Base-by-base conservation (phyloP, 495 filamentous ascomycete species). In the Penicillium ochrochloron region DNA sequence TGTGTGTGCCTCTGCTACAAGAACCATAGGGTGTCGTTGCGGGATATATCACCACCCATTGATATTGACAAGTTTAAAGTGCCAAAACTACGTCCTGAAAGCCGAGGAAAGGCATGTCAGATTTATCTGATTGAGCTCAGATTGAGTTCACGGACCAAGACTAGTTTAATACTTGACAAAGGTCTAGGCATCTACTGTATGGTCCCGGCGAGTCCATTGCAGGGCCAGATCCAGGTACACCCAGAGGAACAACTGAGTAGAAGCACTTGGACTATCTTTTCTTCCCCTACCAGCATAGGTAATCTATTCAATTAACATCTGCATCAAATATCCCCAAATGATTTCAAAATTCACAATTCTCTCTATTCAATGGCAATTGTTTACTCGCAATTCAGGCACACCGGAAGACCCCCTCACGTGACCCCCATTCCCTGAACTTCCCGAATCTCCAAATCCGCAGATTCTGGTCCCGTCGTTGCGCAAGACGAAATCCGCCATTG, bases 381-480 rank as follows among this genome's bases (percentile, higher is more conserved):
- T 54, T 54, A 59, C 64, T 29, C 10, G 12, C 25, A 35, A 29
- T 46, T 1, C 60, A 64, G 48, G 42, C 15, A 58, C 56, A 6
- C 15, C 25, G 56, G 39, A 33, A 29, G 19, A 19, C 10, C 39
- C 19, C 4, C 33, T 69, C 69, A 72, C 71, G 69, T 74, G 71
- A 74, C 59, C 64, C 2, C 25, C 21, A 31, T 77, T 78, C 73
- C 78, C 78, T 79, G 76, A 81, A 78, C 70, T 77, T 81, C 74
- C 78, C 76, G 76, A 80, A 64, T 66, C 57, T 74, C 70, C 73
- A 77, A 76, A 76, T 75, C 76, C 76, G 68, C 78, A 76, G 72
- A 77, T 74, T 81, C 74, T 78, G 69, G 69, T 75, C 69, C 64
- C 73, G 75, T 73, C 73, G 71, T 76, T 76, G 77, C 77, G 76